phyloP scores from a whole-genome alignment of 106 monocot genomes.

The Dendrobium officinale region DNA sequence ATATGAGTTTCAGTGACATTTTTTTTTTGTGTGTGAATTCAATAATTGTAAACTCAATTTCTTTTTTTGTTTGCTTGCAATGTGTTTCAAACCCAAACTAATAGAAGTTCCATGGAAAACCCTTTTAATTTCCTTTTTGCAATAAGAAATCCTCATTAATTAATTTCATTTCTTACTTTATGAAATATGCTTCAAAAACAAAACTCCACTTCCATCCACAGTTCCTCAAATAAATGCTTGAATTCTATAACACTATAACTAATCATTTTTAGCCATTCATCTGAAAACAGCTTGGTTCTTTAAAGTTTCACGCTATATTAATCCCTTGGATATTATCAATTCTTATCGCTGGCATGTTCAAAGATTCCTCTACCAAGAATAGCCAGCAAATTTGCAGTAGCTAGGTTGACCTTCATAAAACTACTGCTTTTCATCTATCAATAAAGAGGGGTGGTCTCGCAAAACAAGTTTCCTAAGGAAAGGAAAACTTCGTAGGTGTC shows the following conservation, averaged over 20 bases:
- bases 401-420: not conserved
- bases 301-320: not conserved
- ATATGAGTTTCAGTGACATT: no score
- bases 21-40: no score
- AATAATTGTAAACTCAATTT: no score
- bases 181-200: no score
- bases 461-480: no score
- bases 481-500: no score
- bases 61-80: no score
- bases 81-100: no score
- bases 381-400: not conserved
- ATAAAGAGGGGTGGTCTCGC: not conserved
- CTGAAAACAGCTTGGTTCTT: not conserved
- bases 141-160: no score
- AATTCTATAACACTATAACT: not conserved
- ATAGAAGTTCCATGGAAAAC: no score
- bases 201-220: not conserved
- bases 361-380: not conserved
- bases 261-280: not conserved
- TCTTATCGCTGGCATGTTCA: not conserved
- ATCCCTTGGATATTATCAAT: not conserved
- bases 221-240: not conserved
- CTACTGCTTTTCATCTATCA: not conserved
- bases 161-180: no score
- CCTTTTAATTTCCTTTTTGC: no score